Percentiles rank a stretch among this genome's conserved stretches.
Conservation (phyloP, 2,329 filamentous ascomycete genomes). For the Ophiostoma sp. region DNA sequence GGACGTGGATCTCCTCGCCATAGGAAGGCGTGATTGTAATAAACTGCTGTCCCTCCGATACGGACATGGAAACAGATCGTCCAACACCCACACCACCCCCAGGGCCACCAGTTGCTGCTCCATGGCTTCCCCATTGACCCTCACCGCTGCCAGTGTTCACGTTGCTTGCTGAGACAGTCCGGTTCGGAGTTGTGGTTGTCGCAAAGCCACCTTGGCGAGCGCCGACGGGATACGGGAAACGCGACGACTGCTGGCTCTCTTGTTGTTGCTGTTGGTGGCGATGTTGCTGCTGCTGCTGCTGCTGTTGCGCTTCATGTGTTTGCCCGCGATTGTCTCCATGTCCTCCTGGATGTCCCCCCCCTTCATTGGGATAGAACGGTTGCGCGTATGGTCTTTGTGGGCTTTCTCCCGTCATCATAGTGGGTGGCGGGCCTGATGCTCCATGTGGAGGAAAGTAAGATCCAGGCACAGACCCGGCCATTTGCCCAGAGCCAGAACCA, state of each 20-base stretch:
- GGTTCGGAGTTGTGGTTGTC: not conserved
- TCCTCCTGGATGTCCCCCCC: not conserved
- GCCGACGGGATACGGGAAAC: not conserved
- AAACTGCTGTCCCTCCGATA: constrained; percentile 35
- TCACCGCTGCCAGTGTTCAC: not conserved
- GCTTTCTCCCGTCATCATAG: constrained; percentile 18
- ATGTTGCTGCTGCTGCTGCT: constrained; percentile 15
- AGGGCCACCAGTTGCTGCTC: not conserved
- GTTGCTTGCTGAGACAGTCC: constrained; percentile 7
- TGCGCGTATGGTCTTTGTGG: constrained; percentile 31
- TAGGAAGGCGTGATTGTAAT: constrained; percentile 40
- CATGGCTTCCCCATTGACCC: not conserved
- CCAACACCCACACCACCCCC: constrained; percentile 4
- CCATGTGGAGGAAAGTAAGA: constrained; percentile 17
- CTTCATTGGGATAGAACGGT: constrained; percentile 23
- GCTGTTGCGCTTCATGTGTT: not conserved
- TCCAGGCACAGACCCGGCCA: constrained; percentile 3
- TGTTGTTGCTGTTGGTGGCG: constrained; percentile 14
- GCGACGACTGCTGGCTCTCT: not conserved
- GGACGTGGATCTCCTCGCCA: constrained; percentile 56
- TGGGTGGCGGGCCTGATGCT: not conserved
- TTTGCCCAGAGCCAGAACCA: not conserved
- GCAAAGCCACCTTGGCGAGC: not conserved
- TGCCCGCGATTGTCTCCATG: constrained; percentile 1
- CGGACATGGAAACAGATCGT: constrained; percentile 27